Evolutionary conservation across 352 stramenopile species (phyloP), one percentile per base, ranked within the genome.

Genomic region (Globisporangium sylvaticum): DNA sequence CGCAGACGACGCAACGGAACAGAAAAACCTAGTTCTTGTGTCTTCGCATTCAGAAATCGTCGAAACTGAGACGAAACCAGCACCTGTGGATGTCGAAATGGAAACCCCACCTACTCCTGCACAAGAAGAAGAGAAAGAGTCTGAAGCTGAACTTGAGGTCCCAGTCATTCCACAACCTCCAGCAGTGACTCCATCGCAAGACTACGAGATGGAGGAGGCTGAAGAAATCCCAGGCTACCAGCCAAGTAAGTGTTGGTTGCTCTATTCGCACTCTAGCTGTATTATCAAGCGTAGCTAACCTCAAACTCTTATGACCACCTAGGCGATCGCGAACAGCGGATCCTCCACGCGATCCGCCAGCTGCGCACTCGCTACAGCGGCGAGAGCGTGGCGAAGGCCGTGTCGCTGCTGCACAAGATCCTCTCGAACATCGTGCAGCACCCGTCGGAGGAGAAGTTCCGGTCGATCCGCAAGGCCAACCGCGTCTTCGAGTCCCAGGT

Each of bases 391-490:
- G n/a, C 55, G 3, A 80, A 73, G 18, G 75, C 84, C 3, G 71
- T 71, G 0, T 77, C 75, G 2, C 42, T 90, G 24, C 73, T 94
- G 18, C 65, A 90, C 65, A 86, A 87, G 59, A 87, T 94, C 66
- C 72, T 94, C 12, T 81, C 78, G 39, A 94, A 94, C 71, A 83
- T 94, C 59, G 71, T 90, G n/a, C 34, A 71, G n/a, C 67, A 90
- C 46, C 79, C 84, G 1, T 22, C 34, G 2, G 75, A 92, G 25
- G 67, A 64, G 37, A 91, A 90, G 62, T 92, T 84, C 63, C 79
- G 78, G 32, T 82, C 77, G 18, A 84, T 94, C 31, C 82, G 83
- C 39, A 91, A 91, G 50, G 58, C 72, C 14, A 94, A 91, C 65
- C 76, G 74, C 7, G 56, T 91, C 15, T 91, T 94, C 31, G 69